Conservation (phyloP, 495 filamentous ascomycete genomes). For the Hypoxylon subgilvum region DNA sequence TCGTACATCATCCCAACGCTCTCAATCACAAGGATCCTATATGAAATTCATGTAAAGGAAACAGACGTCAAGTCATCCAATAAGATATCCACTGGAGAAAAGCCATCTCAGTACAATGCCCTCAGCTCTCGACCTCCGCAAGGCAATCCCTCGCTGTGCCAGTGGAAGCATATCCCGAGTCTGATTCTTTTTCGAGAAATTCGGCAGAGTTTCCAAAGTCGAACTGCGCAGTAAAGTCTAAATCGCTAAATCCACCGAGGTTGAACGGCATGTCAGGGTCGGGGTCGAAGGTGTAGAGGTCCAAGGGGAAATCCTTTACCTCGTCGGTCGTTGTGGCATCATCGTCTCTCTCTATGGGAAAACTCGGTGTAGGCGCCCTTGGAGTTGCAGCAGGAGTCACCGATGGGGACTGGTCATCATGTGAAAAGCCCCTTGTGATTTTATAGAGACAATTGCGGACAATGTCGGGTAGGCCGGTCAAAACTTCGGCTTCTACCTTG, state of each 20-base stretch:
- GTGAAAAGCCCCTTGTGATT: constrained; percentile 31
- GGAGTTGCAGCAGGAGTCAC: constrained; percentile 32
- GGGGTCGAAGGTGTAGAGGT: constrained; percentile 21
- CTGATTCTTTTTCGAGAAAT: constrained; percentile 25
- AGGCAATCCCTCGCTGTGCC: constrained; percentile 16
- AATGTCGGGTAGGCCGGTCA: constrained; percentile 33
- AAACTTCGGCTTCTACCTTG: constrained; percentile 30
- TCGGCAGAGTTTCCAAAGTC: constrained; percentile 13
- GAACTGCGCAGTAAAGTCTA: constrained; percentile 10
- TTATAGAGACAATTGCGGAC: constrained; percentile 33
- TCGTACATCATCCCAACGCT: neutral
- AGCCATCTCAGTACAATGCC: neutral
- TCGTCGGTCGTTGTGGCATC: constrained; percentile 7
- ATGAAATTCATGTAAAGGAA: neutral
- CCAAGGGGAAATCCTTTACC: constrained; percentile 9
- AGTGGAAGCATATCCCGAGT: constrained; percentile 39
- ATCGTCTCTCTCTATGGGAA: constrained; percentile 13
- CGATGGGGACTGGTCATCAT: constrained; percentile 29
- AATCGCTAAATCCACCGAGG: constrained; percentile 12
- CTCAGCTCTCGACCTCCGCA: constrained; percentile 9
- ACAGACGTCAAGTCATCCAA: neutral
- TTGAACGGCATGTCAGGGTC: constrained; percentile 10
- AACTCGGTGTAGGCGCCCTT: constrained; percentile 31
- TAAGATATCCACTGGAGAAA: neutral
- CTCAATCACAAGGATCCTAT: neutral